phyloP scores from a whole-genome alignment of 148 eudicot genomes.

The Vaccinium darrowii region DNA sequence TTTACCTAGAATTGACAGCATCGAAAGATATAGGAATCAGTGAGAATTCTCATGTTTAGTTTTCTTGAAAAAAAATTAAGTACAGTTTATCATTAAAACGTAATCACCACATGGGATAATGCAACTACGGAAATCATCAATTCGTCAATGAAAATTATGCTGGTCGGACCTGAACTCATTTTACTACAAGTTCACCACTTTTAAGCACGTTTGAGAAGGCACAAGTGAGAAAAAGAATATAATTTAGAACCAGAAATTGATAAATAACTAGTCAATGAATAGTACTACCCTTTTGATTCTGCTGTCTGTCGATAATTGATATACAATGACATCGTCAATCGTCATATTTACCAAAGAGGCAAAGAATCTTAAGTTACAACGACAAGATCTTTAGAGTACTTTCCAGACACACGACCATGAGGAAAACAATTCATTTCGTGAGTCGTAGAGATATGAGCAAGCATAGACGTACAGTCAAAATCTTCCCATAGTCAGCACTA shows the following conservation, averaged over 20 bases:
- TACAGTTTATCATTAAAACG: background rate
- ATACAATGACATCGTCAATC: background rate
- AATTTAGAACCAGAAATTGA: background rate
- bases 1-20: conserved; percentile 42
- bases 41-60: background rate
- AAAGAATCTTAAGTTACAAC: background rate
- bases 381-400: background rate
- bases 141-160: background rate
- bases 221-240: background rate
- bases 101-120: background rate
- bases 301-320: background rate
- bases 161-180: background rate
- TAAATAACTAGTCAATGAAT: background rate
- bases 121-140: background rate
- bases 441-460: conserved; percentile 7
- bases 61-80: background rate
- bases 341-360: background rate
- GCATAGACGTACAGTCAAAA: conserved; percentile 55
- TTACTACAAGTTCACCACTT: background rate
- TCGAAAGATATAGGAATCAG: background rate
- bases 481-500: conserved; percentile 62
- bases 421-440: background rate
- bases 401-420: background rate
- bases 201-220: background rate
- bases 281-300: background rate